These are phyloP conservation scores for Lodderomyces theae DNA, from an alignment of 1,139 yeast species.

Conservation along the genomic window DNA sequence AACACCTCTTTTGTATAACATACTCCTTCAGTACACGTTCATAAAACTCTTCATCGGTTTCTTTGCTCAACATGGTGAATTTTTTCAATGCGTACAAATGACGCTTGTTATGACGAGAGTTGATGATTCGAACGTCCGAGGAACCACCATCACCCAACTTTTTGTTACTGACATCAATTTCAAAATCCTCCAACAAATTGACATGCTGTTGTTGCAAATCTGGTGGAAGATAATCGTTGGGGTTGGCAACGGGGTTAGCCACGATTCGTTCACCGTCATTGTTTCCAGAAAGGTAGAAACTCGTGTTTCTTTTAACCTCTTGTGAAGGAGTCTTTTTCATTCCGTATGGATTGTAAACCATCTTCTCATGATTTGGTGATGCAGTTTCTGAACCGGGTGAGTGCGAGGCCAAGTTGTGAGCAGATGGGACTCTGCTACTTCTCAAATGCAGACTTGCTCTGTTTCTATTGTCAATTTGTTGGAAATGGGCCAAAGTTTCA, in stretches of 20 bases:
- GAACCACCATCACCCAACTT: constrained; percentile 74
- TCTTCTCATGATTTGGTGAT: constrained; percentile 26
- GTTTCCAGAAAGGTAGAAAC: constrained; percentile 41
- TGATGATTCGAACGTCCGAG: constrained; percentile 57
- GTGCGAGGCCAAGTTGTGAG: constrained; percentile 8
- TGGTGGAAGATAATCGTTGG: constrained; percentile 61
- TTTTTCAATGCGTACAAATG: constrained; percentile 58
- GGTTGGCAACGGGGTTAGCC: constrained; percentile 65
- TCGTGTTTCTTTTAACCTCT: constrained; percentile 38
- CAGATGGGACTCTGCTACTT: constrained; percentile 13
- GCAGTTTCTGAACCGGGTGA: constrained; percentile 2
- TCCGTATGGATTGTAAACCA: constrained; percentile 48
- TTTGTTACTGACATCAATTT: constrained; percentile 46
- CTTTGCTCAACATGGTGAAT: constrained; percentile 58
- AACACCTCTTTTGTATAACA: constrained; percentile 53
- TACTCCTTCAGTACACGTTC: constrained; percentile 62
- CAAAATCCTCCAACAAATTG: constrained; percentile 57
- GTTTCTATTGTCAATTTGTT: constrained; percentile 33
- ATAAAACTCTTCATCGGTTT: constrained; percentile 65
- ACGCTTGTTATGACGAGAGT: constrained; percentile 40
- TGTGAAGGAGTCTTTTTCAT: constrained; percentile 35
- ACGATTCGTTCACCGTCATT: constrained; percentile 44
- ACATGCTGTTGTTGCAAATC: constrained; percentile 51
- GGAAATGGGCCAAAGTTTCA: constrained; percentile 40
- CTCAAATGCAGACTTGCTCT: constrained; percentile 20